Conservation (phyloP, 768 basidiomycete genomes). For the Zangia roseola region DNA sequence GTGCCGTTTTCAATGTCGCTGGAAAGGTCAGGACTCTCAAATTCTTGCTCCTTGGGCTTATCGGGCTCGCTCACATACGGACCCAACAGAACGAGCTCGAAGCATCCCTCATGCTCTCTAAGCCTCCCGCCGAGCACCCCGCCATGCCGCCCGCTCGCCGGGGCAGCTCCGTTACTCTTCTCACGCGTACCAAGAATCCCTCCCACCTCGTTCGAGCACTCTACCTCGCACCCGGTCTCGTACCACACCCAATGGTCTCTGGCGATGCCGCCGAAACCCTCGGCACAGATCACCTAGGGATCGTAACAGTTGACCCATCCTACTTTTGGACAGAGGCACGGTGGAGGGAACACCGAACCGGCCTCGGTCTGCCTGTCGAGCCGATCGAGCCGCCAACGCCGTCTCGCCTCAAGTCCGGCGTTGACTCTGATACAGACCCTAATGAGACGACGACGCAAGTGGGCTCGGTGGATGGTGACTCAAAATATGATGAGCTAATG, state of each 20-base stretch:
- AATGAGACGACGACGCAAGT: conserved; percentile 15
- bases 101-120: conserved; percentile 77
- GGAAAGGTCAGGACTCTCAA: conserved; percentile 57
- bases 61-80: no score
- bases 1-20: conserved; percentile 78
- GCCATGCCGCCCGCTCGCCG: conserved; percentile 57
- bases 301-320: conserved; percentile 63
- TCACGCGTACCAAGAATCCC: conserved; percentile 70
- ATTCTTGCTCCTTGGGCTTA: no score
- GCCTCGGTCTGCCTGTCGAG: conserved; percentile 70
- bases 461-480: conserved; percentile 10
- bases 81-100: conserved; percentile 74
- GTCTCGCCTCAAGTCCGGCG: conserved; percentile 9
- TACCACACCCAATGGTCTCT: conserved; percentile 70
- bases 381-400: conserved; percentile 40
- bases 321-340: conserved; percentile 77
- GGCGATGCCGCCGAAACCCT: conserved; percentile 61
- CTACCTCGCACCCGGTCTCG: conserved; percentile 63
- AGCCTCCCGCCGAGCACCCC: conserved; percentile 66
- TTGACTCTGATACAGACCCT: conserved; percentile 3
- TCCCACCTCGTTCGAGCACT: conserved; percentile 66
- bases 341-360: conserved; percentile 77
- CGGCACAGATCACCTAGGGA: conserved; percentile 49
- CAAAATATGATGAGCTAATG: conserved; percentile 30
- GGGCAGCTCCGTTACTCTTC: conserved; percentile 61